Evolutionary conservation across 2,329 filamentous ascomycete species (phyloP).

Genomic region (Hypoxylon sp.): DNA sequence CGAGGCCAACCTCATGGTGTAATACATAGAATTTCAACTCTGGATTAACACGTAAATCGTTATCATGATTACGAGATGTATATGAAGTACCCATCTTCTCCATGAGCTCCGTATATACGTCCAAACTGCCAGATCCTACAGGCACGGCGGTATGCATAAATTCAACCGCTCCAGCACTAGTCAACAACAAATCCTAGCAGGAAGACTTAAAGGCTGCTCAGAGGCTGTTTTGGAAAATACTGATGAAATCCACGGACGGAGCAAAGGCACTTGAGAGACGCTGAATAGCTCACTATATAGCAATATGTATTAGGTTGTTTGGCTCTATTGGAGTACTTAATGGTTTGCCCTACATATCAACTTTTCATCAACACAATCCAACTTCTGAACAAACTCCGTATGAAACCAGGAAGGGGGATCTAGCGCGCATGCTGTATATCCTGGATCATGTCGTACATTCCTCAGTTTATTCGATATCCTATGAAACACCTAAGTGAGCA

Average conservation of each 20-base stretch:
- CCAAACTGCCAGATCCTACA: conserved; percentile 74
- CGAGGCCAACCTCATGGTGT: too few species aligned
- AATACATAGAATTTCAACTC: too few species aligned
- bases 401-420: conserved; percentile 59
- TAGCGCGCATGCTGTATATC: not conserved
- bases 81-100: too few species aligned
- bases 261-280: conserved; percentile 74
- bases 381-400: conserved; percentile 69
- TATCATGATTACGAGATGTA: too few species aligned
- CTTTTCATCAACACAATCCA: conserved; percentile 77
- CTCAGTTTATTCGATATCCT: not conserved
- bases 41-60: too few species aligned
- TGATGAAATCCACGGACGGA: conserved; percentile 76
- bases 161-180: conserved; percentile 72
- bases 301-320: not conserved
- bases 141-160: conserved; percentile 73
- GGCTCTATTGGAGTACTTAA: not conserved
- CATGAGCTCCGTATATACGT: too few species aligned
- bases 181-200: conserved; percentile 62
- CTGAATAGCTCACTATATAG: conserved; percentile 78
- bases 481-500: not conserved
- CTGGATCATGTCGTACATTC: not conserved
- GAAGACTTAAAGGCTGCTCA: conserved; percentile 69
- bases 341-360: conserved; percentile 62
- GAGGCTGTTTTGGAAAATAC: conserved; percentile 72